A percentile compares a stretch with the other conserved stretches of the same genome.
Evolutionary conservation across 2,329 filamentous ascomycete species (phyloP).

Genomic region (Dactylella cylindrospora): DNA sequence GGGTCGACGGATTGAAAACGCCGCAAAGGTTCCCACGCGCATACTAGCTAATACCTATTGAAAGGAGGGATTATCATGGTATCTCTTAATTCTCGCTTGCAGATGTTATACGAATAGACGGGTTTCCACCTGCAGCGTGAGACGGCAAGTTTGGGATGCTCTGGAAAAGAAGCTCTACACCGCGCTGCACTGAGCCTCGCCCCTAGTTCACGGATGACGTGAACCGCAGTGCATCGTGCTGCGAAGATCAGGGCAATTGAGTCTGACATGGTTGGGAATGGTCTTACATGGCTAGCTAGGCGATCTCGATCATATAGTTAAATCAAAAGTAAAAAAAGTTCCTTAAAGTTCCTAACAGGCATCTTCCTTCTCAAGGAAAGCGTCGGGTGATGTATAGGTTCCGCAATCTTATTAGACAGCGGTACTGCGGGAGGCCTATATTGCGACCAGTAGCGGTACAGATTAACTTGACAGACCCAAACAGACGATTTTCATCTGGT

Average conservation of each 20-base stretch:
- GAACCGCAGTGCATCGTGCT: no score
- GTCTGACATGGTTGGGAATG: constrained; percentile 7
- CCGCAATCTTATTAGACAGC: constrained; percentile 32
- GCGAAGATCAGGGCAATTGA: neutral
- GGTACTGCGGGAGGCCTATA: constrained; percentile 22
- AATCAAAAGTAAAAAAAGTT: neutral
- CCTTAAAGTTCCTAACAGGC: no score
- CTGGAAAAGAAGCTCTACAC: no score
- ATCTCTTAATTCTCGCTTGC: no score
- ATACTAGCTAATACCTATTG: no score
- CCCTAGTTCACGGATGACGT: constrained; percentile 9
- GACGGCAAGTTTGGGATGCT: constrained; percentile 2
- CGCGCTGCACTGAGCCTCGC: no score
- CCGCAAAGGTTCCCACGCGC: no score
- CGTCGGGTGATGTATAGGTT: constrained; percentile 33
- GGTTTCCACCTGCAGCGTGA: constrained; percentile 11
- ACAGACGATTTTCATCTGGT: constrained; percentile 23
- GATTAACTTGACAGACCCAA: constrained; percentile 18
- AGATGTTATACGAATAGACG: no score
- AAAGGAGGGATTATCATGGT: no score
- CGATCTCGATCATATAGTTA: constrained; percentile 22
- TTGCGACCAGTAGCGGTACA: constrained; percentile 5
- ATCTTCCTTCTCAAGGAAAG: constrained; percentile 13
- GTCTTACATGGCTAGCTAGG: constrained; percentile 36
- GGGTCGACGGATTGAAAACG: no score